A percentile compares a stretch with the other conserved stretches of the same genome.
Conservation (phyloP, 2,329 filamentous ascomycete species). For the Trichoderma gracile region DNA sequence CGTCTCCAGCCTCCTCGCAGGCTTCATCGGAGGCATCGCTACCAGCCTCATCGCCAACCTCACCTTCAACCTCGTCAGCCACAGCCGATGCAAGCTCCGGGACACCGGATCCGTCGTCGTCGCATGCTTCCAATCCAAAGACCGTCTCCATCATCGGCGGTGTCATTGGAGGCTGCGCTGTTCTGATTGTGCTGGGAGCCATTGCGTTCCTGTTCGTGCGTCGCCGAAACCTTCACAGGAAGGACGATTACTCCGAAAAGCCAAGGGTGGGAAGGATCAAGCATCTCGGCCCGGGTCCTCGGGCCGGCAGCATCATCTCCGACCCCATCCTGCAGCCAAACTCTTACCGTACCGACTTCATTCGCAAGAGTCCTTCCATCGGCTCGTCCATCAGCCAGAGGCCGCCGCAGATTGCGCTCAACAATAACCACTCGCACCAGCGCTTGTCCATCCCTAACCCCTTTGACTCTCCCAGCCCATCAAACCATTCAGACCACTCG, state of each 20-base stretch:
- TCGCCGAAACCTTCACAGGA: slow-evolving; percentile 30
- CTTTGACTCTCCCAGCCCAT: slow-evolving; percentile 40
- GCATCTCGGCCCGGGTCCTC: slow-evolving; percentile 29
- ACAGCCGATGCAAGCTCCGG: slow-evolving; percentile 24
- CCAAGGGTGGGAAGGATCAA: slow-evolving; percentile 29
- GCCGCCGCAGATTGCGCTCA: slow-evolving; percentile 22
- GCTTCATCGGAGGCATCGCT: not conserved
- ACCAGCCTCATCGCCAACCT: not conserved
- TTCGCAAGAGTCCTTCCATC: slow-evolving; percentile 40
- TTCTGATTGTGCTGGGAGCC: slow-evolving; percentile 44
- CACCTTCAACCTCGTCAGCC: not conserved
- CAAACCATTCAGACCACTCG: slow-evolving; percentile 21
- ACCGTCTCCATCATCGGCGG: slow-evolving; percentile 50
- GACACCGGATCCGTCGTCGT: slow-evolving; percentile 9
- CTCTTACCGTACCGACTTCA: slow-evolving; percentile 55
- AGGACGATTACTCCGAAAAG: slow-evolving; percentile 25
- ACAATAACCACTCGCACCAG: not conserved
- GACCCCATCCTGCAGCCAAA: slow-evolving; percentile 53
- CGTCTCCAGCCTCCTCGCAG: not conserved
- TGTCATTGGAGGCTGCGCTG: slow-evolving; percentile 48
- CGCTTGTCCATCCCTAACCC: slow-evolving; percentile 41
- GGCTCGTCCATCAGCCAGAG: slow-evolving; percentile 25
- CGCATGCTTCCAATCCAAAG: slow-evolving; percentile 32
- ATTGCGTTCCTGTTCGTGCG: slow-evolving; percentile 45
- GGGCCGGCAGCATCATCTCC: slow-evolving; percentile 50